A percentile compares a stretch with the other conserved stretches of the same genome.
Conservation (phyloP, 2,329 filamentous ascomycete genomes). For the Cytospora mali region DNA sequence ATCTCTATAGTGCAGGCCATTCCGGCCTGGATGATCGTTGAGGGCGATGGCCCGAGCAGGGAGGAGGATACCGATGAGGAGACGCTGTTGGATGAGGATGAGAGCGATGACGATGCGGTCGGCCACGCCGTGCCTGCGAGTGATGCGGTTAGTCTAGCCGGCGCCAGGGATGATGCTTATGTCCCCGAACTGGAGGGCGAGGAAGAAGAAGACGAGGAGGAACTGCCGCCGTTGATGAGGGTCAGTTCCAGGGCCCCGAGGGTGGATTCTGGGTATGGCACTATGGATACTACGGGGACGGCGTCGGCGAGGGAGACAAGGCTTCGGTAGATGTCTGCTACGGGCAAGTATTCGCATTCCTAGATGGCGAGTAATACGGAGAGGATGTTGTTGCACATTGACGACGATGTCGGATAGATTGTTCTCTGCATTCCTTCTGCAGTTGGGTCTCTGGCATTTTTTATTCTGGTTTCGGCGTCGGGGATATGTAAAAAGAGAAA, state of each 20-base stretch:
- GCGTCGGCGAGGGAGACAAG: neutral
- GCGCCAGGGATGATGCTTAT: slow-evolving; percentile 6
- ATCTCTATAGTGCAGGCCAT: slow-evolving; percentile 68
- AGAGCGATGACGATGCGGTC: slow-evolving; percentile 31
- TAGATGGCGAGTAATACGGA: neutral
- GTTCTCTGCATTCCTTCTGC: neutral
- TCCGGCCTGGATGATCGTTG: slow-evolving; percentile 72
- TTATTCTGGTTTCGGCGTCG: neutral
- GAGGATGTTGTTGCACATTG: neutral
- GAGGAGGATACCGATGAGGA: slow-evolving; percentile 37
- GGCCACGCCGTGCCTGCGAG: slow-evolving; percentile 2
- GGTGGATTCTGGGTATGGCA: slow-evolving; percentile 8
- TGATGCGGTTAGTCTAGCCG: too few species aligned
- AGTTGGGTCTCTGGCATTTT: neutral
- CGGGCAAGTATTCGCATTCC: neutral
- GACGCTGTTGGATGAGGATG: slow-evolving; percentile 38
- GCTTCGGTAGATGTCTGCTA: slow-evolving; percentile 21
- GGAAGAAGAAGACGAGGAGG: slow-evolving; percentile 1
- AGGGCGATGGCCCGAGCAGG: slow-evolving; percentile 68
- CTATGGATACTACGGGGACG: slow-evolving; percentile 1
- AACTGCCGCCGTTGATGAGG: slow-evolving; percentile 16
- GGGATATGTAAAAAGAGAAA: neutral
- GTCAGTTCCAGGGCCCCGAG: slow-evolving; percentile 18
- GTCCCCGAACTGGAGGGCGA: slow-evolving; percentile 14
- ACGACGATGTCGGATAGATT: neutral